Evolutionary conservation across 2,329 filamentous ascomycete species (phyloP).

Genomic region (Verticillium dahliae): DNA sequence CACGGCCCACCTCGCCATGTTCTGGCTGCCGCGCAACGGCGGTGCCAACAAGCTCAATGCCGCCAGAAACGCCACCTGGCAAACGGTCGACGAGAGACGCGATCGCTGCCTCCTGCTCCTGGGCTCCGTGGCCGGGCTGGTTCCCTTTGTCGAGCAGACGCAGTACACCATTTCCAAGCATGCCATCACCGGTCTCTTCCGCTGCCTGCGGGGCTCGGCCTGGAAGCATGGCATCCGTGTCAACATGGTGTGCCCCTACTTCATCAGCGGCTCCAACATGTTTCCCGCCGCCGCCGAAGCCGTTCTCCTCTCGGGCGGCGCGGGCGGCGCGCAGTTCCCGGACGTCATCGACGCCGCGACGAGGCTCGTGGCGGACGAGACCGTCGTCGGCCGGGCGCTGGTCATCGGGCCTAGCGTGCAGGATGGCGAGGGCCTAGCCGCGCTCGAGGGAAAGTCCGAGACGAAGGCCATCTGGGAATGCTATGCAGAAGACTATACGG

Average conservation of each 20-base stretch:
- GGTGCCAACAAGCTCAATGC: background rate
- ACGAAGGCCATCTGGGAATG: conserved; percentile 50
- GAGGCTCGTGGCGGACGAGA: conserved; percentile 51
- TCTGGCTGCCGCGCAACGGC: conserved; percentile 44
- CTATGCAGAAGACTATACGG: conserved; percentile 51
- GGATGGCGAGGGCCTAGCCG: conserved; percentile 3
- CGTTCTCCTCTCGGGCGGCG: conserved; percentile 45
- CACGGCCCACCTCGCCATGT: conserved; percentile 58
- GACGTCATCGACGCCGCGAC: conserved; percentile 61
- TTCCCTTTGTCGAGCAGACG: conserved; percentile 33
- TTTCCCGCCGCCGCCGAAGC: conserved; percentile 40
- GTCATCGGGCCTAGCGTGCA: conserved; percentile 48
- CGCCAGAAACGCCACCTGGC: background rate
- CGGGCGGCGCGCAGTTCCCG: conserved; percentile 36
- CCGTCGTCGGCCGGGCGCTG: conserved; percentile 50
- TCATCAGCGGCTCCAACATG: conserved; percentile 51
- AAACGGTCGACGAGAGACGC: conserved; percentile 3
- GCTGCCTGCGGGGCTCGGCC: conserved; percentile 45
- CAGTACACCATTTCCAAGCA: conserved; percentile 61
- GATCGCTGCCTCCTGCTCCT: conserved; percentile 58
- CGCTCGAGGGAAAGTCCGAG: conserved; percentile 5
- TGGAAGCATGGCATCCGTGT: conserved; percentile 46
- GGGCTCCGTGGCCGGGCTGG: conserved; percentile 53
- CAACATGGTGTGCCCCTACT: conserved; percentile 64
- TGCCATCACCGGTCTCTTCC: conserved; percentile 58